phyloP scores from a whole-genome alignment of 495 filamentous ascomycete species.

The Penicillium chermesinum region DNA sequence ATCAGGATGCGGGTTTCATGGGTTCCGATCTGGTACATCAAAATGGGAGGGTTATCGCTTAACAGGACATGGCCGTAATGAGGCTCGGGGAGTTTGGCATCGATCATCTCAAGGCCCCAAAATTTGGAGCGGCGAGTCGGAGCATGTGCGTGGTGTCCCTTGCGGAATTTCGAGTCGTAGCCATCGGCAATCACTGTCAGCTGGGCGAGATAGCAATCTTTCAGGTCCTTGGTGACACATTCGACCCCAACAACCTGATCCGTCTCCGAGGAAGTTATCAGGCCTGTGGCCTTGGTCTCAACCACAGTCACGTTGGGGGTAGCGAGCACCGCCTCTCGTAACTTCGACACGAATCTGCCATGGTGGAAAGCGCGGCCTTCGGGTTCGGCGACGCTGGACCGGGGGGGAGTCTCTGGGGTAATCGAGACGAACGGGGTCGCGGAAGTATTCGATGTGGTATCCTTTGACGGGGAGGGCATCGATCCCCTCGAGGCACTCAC shows the following conservation, averaged over 20 bases:
- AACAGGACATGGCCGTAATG: slow-evolving; percentile 84
- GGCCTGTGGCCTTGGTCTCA: slow-evolving; percentile 63
- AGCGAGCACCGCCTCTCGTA: slow-evolving; percentile 59
- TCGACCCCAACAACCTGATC: slow-evolving; percentile 71
- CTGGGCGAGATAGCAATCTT: slow-evolving; percentile 74
- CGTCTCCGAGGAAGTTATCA: slow-evolving; percentile 54
- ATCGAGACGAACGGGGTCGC: slow-evolving; percentile 69
- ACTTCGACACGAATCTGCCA: slow-evolving; percentile 72
- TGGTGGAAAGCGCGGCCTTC: slow-evolving; percentile 76
- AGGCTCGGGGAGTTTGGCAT: slow-evolving; percentile 68
- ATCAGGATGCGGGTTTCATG: slow-evolving; percentile 88
- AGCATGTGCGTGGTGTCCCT: slow-evolving; percentile 61
- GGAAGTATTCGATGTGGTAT: slow-evolving; percentile 83
- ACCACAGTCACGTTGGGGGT: slow-evolving; percentile 69
- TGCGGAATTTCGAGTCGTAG: slow-evolving; percentile 90
- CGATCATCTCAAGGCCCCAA: slow-evolving; percentile 86
- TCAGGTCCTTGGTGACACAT: slow-evolving; percentile 53
- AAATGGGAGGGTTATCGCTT: slow-evolving; percentile 66
- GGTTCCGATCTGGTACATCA: slow-evolving; percentile 96
- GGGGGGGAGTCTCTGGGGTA: slow-evolving; percentile 49
- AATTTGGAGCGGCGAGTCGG: slow-evolving; percentile 78
- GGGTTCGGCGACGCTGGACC: slow-evolving; percentile 31
- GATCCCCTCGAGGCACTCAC: slow-evolving; percentile 80
- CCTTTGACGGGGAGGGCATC: slow-evolving; percentile 78
- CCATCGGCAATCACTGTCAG: slow-evolving; percentile 90